phyloP scores from a whole-genome alignment of 192 early-diverging fungal genomes.

The Dissophora ornata region DNA sequence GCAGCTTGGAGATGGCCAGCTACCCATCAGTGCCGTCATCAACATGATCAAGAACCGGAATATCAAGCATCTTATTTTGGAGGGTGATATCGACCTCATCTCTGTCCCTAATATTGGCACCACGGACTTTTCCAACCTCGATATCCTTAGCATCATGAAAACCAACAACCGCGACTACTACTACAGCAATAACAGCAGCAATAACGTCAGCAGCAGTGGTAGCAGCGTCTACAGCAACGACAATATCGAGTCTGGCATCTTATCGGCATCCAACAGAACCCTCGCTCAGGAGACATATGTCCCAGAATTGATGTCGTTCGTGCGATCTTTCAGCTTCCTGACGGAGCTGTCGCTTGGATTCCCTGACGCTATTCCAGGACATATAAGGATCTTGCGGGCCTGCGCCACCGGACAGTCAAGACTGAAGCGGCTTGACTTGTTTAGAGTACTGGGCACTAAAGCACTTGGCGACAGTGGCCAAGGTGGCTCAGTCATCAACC shows the following conservation, averaged over 20 bases:
- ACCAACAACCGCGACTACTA: slow-evolving; percentile 20
- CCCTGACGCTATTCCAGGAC: slow-evolving; percentile 30
- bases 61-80: slow-evolving; percentile 27
- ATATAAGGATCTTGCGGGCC: slow-evolving; percentile 38
- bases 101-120: slow-evolving; percentile 40
- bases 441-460: slow-evolving; percentile 10
- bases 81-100: slow-evolving; percentile 37
- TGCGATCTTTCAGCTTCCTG: slow-evolving; percentile 17
- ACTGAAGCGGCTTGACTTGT: slow-evolving; percentile 33
- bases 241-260: neutral
- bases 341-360: slow-evolving; percentile 38
- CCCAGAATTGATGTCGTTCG: slow-evolving; percentile 23
- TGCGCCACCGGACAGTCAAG: slow-evolving; percentile 14
- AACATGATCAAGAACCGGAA: slow-evolving; percentile 26
- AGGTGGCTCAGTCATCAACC: slow-evolving; percentile 4
- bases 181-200: slow-evolving; percentile 6
- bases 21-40: slow-evolving; percentile 27
- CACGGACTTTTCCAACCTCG: slow-evolving; percentile 43
- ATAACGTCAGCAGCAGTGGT: too few relatives aligned
- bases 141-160: slow-evolving; percentile 39
- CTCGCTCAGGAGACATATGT: slow-evolving; percentile 26
- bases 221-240: slow-evolving; percentile 16
- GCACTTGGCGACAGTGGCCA: neutral
- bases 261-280: neutral
- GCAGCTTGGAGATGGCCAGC: neutral